A percentile compares a stretch with the other conserved stretches of the same genome.
These are phyloP conservation scores for Rubus parviflorus DNA, from an alignment of 306 rosid genomes.

Conservation along the genomic window DNA sequence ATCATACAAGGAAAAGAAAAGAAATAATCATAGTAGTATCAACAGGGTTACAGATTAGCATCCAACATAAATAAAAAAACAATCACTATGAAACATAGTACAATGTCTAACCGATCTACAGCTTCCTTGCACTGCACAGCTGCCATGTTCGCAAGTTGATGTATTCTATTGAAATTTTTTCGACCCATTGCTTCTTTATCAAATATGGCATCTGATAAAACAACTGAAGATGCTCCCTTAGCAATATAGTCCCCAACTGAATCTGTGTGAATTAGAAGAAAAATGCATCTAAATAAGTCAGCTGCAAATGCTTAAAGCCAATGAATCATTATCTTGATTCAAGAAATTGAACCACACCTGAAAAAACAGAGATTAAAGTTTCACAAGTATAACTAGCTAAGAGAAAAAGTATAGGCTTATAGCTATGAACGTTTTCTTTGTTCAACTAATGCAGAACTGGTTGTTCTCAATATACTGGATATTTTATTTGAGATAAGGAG, in stretches of 20 bases:
- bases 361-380: background rate
- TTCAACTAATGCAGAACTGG: background rate
- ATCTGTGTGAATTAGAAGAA: constrained; percentile 41
- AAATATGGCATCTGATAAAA: constrained; percentile 87
- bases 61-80: background rate
- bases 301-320: background rate
- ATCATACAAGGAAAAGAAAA: background rate
- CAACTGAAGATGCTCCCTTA: constrained; percentile 76
- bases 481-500: background rate
- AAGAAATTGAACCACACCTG: too few species aligned
- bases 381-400: background rate
- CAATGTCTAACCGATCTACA: constrained; percentile 43
- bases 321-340: background rate
- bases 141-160: constrained; percentile 63
- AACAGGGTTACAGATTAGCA: background rate
- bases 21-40: background rate
- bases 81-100: background rate
- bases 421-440: background rate
- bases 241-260: constrained; percentile 60
- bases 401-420: too few species aligned
- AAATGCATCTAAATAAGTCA: constrained; percentile 10
- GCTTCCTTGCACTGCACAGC: constrained; percentile 57
- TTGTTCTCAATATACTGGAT: background rate
- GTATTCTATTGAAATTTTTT: constrained; percentile 51
- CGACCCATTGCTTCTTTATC: constrained; percentile 57